Evolutionary conservation across 768 basidiomycete genomes (phyloP).

Genomic region (Auriscalpium vulgare): DNA sequence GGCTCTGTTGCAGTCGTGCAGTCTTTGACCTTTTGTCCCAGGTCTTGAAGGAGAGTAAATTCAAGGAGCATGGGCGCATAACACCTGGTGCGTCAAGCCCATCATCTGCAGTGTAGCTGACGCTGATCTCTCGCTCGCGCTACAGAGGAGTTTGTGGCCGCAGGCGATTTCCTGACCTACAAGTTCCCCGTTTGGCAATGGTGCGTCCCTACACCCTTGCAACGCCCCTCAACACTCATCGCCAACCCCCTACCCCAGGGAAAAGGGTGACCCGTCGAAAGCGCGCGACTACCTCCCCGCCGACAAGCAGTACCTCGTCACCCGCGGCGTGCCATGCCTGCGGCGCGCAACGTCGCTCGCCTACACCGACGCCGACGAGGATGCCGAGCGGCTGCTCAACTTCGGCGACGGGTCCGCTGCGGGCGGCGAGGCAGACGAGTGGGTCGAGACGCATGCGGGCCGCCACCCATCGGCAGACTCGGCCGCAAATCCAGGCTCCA

Average conservation of each 20-base stretch:
- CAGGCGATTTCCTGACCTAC: conserved; percentile 94
- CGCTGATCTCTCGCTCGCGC: conserved; percentile 9
- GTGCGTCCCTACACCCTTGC: conserved; percentile 36
- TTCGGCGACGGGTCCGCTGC: conserved; percentile 61
- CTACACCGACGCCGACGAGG: conserved; percentile 94
- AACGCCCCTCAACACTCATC: background rate
- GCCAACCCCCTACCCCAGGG: conserved; percentile 44
- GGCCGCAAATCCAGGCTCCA: conserved; percentile 51
- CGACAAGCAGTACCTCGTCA: conserved; percentile 96
- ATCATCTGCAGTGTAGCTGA: conserved; percentile 8
- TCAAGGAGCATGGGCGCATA: conserved; percentile 96
- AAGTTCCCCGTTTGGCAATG: conserved; percentile 99
- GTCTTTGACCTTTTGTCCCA: conserved; percentile 29
- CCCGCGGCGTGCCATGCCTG: conserved; percentile 93
- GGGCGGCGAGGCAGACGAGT: conserved; percentile 69
- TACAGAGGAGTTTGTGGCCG: conserved; percentile 96
- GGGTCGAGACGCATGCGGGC: conserved; percentile 97
- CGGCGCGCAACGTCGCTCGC: conserved; percentile 87
- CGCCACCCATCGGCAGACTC: conserved; percentile 47
- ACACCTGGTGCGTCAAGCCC: conserved; percentile 65
- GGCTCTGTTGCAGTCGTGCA: conserved; percentile 19
- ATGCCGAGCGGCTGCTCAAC: conserved; percentile 84
- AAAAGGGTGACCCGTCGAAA: conserved; percentile 83
- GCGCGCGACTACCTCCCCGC: conserved; percentile 86
- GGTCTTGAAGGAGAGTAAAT: conserved; percentile 97